A percentile compares a stretch with the other conserved stretches of the same genome.
phyloP scores from a whole-genome alignment of 306 rosid genomes.

The Sophora flavescens region DNA sequence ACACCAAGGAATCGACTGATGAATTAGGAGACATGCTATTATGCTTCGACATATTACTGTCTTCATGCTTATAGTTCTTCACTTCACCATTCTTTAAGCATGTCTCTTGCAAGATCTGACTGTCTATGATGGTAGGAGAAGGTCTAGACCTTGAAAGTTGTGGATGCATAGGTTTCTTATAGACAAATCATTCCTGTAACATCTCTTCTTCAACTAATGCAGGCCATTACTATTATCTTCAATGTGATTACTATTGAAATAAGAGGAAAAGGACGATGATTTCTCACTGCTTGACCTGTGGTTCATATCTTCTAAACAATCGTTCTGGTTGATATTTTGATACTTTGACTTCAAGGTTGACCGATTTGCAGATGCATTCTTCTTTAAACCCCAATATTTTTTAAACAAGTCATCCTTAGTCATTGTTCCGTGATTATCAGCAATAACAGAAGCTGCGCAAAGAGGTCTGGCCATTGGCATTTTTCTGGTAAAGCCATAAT shows the following conservation, averaged over 20 bases:
- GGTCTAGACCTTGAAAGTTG: slow-evolving; percentile 27
- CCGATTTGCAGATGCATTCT: slow-evolving; percentile 43
- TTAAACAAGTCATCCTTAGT: slow-evolving; percentile 58
- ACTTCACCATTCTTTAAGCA: slow-evolving; percentile 40
- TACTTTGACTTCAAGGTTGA: slow-evolving; percentile 43
- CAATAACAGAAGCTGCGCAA: slow-evolving; percentile 38
- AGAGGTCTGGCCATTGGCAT: slow-evolving; percentile 15
- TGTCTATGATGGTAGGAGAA: slow-evolving; percentile 33
- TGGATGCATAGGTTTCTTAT: slow-evolving; percentile 38
- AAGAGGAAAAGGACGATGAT: slow-evolving; percentile 44
- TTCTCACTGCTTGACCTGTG: slow-evolving; percentile 50
- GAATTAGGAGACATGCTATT: slow-evolving; percentile 30
- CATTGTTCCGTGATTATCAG: slow-evolving; percentile 47
- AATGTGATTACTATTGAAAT: slow-evolving; percentile 28
- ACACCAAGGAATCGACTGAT: slow-evolving; percentile 37
- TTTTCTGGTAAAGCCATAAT: slow-evolving; percentile 40
- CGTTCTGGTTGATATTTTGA: slow-evolving; percentile 43
- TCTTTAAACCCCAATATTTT: slow-evolving; percentile 62
- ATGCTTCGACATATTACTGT: slow-evolving; percentile 12
- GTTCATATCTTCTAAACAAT: slow-evolving; percentile 45
- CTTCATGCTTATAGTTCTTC: slow-evolving; percentile 42
- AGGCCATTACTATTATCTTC: slow-evolving; percentile 38
- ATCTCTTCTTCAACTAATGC: slow-evolving; percentile 42
- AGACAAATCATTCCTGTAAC: slow-evolving; percentile 13
- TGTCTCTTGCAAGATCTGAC: slow-evolving; percentile 39